phyloP scores from a whole-genome alignment of 768 basidiomycete genomes.

The Suillus sp. region DNA sequence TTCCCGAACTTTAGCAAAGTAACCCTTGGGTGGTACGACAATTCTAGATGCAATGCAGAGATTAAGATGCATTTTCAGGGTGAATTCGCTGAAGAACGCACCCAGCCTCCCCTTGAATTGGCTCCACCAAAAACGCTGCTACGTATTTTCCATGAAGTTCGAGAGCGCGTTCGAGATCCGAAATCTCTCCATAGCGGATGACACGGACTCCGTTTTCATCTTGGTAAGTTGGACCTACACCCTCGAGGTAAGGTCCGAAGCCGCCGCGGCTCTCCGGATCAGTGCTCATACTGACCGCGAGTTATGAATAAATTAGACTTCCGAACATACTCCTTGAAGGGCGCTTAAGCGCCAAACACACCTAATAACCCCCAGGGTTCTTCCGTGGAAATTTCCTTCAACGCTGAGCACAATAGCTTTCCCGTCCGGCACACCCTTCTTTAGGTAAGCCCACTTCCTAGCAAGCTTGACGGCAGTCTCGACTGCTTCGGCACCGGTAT shows the following conservation, averaged over 20 bases:
- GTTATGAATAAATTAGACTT: constrained; percentile 17
- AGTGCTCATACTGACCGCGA: constrained; percentile 76
- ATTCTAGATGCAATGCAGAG: constrained; percentile 53
- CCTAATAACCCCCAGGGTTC: constrained; percentile 89
- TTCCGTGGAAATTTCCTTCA: constrained; percentile 93
- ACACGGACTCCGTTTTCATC: constrained; percentile 48
- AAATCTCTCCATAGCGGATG: constrained; percentile 83
- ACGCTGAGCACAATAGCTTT: constrained; percentile 86
- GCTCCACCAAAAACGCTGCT: constrained; percentile 95
- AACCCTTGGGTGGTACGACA: constrained; percentile 87
- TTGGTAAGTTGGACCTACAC: constrained; percentile 78
- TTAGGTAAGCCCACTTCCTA: constrained; percentile 94
- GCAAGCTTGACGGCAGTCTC: constrained; percentile 97
- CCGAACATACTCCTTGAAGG: not conserved
- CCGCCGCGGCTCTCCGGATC: constrained; percentile 86
- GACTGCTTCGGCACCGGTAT: constrained; percentile 98
- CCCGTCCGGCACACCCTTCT: constrained; percentile 79
- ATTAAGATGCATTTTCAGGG: not conserved
- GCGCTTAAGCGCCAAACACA: constrained; percentile 28
- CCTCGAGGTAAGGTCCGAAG: constrained; percentile 89
- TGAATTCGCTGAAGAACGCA: constrained; percentile 40
- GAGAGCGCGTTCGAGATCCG: constrained; percentile 81
- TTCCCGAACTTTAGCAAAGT: constrained; percentile 72
- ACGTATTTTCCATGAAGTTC: constrained; percentile 78
- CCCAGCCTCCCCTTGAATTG: constrained; percentile 99